phyloP scores from a whole-genome alignment of 2,329 filamentous ascomycete species.

The Eutypella sp. region DNA sequence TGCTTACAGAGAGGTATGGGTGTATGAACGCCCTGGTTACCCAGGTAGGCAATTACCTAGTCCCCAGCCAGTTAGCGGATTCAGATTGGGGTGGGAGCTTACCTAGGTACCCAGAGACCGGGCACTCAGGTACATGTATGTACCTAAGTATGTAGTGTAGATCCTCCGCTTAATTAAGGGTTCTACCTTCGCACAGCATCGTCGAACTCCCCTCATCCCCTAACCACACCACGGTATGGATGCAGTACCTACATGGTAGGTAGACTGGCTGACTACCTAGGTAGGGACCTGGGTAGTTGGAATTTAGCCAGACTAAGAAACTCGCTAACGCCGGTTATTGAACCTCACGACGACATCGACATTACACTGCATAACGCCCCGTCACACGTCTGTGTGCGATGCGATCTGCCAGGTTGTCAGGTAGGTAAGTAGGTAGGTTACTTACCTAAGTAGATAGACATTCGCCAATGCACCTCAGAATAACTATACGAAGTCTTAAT shows the following conservation, averaged over 20 bases:
- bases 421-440: too few relatives aligned
- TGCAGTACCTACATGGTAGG: too few relatives aligned
- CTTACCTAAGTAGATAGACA: too few relatives aligned
- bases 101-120: not conserved
- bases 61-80: not conserved
- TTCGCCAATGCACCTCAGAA: too few relatives aligned
- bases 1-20: too few relatives aligned
- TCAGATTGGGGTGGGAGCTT: not conserved
- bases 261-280: not conserved
- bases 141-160: not conserved
- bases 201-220: too few relatives aligned
- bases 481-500: too few relatives aligned
- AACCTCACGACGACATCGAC: not conserved
- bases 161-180: not conserved
- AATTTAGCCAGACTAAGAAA: not conserved
- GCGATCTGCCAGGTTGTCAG: not conserved
- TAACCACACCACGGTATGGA: too few relatives aligned
- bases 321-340: not conserved
- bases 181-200: too few relatives aligned
- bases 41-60: not conserved
- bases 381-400: too few relatives aligned
- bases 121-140: not conserved
- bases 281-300: not conserved
- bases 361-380: not conserved
- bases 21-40: too few relatives aligned